Percentiles rank a stretch among this genome's conserved stretches.
Evolutionary conservation across 345 rosid species (phyloP).

Genomic region (Diplotaxis tenuifolia): DNA sequence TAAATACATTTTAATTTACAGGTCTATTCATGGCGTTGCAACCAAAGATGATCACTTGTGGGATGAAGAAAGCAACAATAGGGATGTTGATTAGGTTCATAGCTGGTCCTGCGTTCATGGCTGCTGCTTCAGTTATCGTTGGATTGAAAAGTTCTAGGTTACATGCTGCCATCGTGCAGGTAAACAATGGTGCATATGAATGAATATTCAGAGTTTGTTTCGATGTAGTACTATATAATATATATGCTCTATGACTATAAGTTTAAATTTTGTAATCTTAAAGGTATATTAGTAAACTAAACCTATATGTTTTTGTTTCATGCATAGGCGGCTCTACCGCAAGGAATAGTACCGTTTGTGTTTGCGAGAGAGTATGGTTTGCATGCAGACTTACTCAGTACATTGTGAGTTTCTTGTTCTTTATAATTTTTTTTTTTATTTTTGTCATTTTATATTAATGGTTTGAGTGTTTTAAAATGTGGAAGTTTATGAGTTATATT

Average conservation of each 20-base stretch:
- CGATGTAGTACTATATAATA: not conserved
- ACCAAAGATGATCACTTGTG: slow-evolving; percentile 66
- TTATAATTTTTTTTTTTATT: not conserved
- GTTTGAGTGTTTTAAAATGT: not conserved
- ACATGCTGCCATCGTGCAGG: slow-evolving; percentile 82
- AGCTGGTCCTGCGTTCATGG: slow-evolving; percentile 61
- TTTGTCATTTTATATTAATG: not conserved
- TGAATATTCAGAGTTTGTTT: not conserved
- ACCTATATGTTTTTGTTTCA: not conserved
- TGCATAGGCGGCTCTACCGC: slow-evolving; percentile 76
- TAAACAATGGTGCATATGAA: slow-evolving; percentile 12
- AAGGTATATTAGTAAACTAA: not conserved
- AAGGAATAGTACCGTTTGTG: slow-evolving; percentile 78
- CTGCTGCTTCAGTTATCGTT: slow-evolving; percentile 48
- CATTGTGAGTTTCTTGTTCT: slow-evolving; percentile 47
- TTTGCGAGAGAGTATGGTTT: slow-evolving; percentile 73
- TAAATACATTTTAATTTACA: slow-evolving; percentile 14
- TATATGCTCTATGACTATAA: not conserved
- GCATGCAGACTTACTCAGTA: slow-evolving; percentile 73
- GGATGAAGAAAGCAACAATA: slow-evolving; percentile 54
- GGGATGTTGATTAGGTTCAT: slow-evolving; percentile 67
- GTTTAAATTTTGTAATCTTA: not conserved
- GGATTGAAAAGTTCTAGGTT: slow-evolving; percentile 52
- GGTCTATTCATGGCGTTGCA: slow-evolving; percentile 85
- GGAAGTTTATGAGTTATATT: not conserved